Evolutionary conservation across 345 rosid genomes (phyloP).

Genomic region (Eucalyptus marginata): DNA sequence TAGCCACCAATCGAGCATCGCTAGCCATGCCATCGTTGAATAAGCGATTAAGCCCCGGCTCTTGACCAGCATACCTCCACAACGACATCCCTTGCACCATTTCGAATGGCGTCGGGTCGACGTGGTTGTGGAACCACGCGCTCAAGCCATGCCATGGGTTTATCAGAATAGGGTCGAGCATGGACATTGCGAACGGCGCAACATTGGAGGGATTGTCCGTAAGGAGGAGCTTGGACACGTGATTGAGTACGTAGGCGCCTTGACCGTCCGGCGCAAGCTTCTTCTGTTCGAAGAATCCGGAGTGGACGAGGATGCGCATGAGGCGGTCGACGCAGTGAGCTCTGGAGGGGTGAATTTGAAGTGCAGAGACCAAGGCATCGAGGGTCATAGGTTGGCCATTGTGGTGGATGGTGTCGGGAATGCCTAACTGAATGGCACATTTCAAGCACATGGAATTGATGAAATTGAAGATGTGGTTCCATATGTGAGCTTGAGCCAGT

Average conservation of each 20-base stretch:
- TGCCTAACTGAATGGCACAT: slow-evolving; percentile 21
- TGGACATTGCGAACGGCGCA: not conserved
- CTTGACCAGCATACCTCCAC: not conserved
- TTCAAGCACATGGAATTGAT: slow-evolving; percentile 23
- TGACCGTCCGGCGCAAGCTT: not conserved
- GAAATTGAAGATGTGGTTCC: slow-evolving; percentile 1
- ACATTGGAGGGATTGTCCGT: not conserved
- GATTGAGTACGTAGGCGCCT: slow-evolving; percentile 9
- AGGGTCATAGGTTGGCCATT: slow-evolving; percentile 21
- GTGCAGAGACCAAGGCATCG: not conserved
- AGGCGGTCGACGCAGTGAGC: slow-evolving; percentile 1
- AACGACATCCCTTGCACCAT: not conserved
- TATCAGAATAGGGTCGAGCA: not conserved
- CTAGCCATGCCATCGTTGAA: slow-evolving; percentile 20
- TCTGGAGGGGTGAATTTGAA: slow-evolving; percentile 3
- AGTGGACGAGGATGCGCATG: slow-evolving; percentile 18
- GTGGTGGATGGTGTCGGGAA: slow-evolving; percentile 24
- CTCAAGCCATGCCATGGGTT: slow-evolving; percentile 4
- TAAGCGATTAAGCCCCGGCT: not conserved
- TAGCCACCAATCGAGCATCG: not conserved
- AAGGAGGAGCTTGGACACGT: slow-evolving; percentile 6
- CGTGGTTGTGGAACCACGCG: slow-evolving; percentile 6
- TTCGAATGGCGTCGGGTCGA: not conserved
- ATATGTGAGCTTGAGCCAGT: slow-evolving; percentile 8
- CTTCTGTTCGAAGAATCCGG: slow-evolving; percentile 7